Percentiles rank a stretch among this genome's conserved stretches.
Conservation (phyloP, 2,329 filamentous ascomycete species). For the Ciborinia camelliae region DNA sequence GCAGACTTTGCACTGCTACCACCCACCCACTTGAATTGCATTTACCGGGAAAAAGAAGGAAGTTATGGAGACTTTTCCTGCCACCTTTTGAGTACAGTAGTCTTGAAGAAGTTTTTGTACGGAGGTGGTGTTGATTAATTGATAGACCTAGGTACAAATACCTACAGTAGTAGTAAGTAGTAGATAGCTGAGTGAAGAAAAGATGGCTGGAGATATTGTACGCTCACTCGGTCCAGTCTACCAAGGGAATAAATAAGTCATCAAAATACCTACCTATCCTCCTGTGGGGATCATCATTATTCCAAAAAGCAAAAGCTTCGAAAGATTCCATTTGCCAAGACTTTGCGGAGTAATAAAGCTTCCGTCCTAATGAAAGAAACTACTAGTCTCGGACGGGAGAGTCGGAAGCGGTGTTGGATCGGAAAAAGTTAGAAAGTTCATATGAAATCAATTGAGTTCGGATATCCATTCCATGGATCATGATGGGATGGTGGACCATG, state of each 20-base stretch:
- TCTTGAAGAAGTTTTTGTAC: not conserved
- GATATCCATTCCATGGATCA: too few species aligned
- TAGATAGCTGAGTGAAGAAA: not conserved
- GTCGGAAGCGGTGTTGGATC: slow-evolving; percentile 2
- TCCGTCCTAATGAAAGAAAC: slow-evolving; percentile 2
- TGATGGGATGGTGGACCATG: not conserved
- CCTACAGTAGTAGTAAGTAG: too few species aligned
- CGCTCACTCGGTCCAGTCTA: too few species aligned
- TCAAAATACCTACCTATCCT: too few species aligned
- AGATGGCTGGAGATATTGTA: slow-evolving; percentile 15
- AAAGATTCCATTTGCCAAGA: not conserved
- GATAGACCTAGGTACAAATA: too few species aligned
- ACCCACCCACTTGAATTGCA: too few species aligned
- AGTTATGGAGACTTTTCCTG: not conserved
- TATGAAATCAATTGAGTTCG: not conserved
- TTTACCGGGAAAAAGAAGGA: not conserved
- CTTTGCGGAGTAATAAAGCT: not conserved
- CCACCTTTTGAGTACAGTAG: too few species aligned
- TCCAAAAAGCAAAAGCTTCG: too few species aligned
- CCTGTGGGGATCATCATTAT: too few species aligned
- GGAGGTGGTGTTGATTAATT: not conserved
- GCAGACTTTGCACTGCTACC: too few species aligned
- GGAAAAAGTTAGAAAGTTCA: not conserved
- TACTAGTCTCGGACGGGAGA: slow-evolving; percentile 4
- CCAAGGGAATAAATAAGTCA: too few species aligned